Evolutionary conservation across 345 rosid genomes (phyloP).

Genomic region (Salix exigua): DNA sequence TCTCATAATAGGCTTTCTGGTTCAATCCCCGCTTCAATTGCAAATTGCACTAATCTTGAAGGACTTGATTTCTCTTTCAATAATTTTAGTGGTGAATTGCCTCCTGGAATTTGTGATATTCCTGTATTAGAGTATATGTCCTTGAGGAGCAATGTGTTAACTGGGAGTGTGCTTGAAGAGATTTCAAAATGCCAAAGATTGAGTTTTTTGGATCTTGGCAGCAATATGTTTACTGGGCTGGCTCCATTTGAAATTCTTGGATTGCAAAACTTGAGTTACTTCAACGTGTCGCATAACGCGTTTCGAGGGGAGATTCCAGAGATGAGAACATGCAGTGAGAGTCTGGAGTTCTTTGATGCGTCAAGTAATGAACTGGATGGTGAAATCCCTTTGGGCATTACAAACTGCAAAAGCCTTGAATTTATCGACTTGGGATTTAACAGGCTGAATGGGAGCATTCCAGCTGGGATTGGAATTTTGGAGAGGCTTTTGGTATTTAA

Average conservation of each 20-base stretch:
- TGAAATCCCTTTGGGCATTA: constrained; percentile 55
- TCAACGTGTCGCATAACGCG: constrained; percentile 66
- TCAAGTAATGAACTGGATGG: constrained; percentile 67
- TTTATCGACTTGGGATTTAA: constrained; percentile 78
- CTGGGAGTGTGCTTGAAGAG: constrained; percentile 57
- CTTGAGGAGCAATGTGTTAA: constrained; percentile 57
- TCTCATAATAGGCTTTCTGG: constrained; percentile 72
- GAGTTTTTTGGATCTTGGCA: constrained; percentile 64
- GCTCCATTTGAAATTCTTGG: constrained; percentile 65
- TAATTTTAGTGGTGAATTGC: constrained; percentile 60
- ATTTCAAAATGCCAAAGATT: constrained; percentile 54
- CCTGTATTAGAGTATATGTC: constrained; percentile 57
- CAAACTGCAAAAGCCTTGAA: constrained; percentile 63
- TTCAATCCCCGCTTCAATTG: constrained; percentile 59
- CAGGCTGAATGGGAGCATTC: constrained; percentile 63
- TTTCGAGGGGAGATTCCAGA: constrained; percentile 64
- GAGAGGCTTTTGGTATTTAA: constrained; percentile 60
- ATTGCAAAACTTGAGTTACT: constrained; percentile 53
- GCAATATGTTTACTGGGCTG: constrained; percentile 61
- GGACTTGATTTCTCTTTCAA: constrained; percentile 89
- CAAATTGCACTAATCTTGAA: constrained; percentile 62
- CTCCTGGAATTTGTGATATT: constrained; percentile 56
- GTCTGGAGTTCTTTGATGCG: constrained; percentile 65
- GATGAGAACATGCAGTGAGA: constrained; percentile 46
- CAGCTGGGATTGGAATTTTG: constrained; percentile 42